These are phyloP conservation scores for Phytopythium helicoides DNA, from an alignment of 352 stramenopile genomes.

Conservation along the genomic window DNA sequence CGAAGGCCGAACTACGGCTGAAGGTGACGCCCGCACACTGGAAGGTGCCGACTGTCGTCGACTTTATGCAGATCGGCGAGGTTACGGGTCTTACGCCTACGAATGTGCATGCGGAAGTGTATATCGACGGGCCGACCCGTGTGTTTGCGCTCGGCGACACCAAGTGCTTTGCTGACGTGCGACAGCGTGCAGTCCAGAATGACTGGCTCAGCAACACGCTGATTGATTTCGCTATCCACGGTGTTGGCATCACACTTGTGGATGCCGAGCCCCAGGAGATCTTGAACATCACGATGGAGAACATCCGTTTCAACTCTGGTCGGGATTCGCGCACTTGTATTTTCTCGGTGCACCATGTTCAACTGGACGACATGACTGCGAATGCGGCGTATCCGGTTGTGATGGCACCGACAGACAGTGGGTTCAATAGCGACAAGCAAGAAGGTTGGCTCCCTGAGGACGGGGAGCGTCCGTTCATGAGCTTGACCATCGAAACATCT, in stretches of 20 bases:
- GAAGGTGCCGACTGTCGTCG: conserved; percentile 68
- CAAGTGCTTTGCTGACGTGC: conserved; percentile 52
- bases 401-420: conserved; percentile 74
- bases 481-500: conserved; percentile 57
- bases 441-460: conserved; percentile 82
- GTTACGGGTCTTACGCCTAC: conserved; percentile 50
- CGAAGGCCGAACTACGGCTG: conserved; percentile 50
- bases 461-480: conserved; percentile 73
- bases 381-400: conserved; percentile 73
- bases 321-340: conserved; percentile 42
- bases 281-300: conserved; percentile 87
- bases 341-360: conserved; percentile 78
- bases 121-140: conserved; percentile 79
- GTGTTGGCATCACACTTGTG: conserved; percentile 77
- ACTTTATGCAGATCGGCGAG: conserved; percentile 74
- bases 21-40: conserved; percentile 58
- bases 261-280: conserved; percentile 74
- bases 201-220: conserved; percentile 75
- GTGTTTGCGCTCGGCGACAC: conserved; percentile 81
- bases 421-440: conserved; percentile 86
- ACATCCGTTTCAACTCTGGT: conserved; percentile 59
- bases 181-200: conserved; percentile 48
- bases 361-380: conserved; percentile 86
- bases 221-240: conserved; percentile 76
- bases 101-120: conserved; percentile 75